These are phyloP conservation scores for Cercospora sp. DNA, from an alignment of 2,329 filamentous ascomycete species.

Conservation along the genomic window DNA sequence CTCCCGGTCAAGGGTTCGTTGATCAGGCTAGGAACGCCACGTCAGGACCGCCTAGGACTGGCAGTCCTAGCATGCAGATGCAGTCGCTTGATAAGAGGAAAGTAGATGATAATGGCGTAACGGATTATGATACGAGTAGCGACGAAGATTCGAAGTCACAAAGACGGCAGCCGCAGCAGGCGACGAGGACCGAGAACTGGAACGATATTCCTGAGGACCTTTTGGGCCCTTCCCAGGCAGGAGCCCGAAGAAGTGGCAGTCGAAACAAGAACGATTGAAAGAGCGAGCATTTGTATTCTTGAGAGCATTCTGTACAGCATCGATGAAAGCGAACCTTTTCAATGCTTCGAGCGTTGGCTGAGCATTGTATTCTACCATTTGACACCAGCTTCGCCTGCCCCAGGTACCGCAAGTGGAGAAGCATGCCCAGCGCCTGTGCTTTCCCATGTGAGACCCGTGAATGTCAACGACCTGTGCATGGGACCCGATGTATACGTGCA, in stretches of 20 bases:
- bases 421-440: not conserved
- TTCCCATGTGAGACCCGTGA: too few relatives aligned
- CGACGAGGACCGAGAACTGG: slow-evolving; percentile 43
- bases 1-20: slow-evolving; percentile 40
- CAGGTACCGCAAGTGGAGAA: not conserved
- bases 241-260: slow-evolving; percentile 34
- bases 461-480: too few relatives aligned
- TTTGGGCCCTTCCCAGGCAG: slow-evolving; percentile 32
- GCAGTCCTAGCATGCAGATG: slow-evolving; percentile 40
- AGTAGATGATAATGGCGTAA: slow-evolving; percentile 30
- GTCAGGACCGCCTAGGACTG: slow-evolving; percentile 7
- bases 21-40: slow-evolving; percentile 32
- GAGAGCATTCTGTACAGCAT: slow-evolving; percentile 68
- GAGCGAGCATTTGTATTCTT: not conserved
- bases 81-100: slow-evolving; percentile 43
- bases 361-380: not conserved
- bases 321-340: slow-evolving; percentile 51
- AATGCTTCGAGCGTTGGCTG: not conserved
- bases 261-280: slow-evolving; percentile 36
- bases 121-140: slow-evolving; percentile 36
- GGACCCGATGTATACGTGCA: too few relatives aligned
- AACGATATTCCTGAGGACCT: slow-evolving; percentile 53
- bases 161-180: slow-evolving; percentile 11
- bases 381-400: not conserved
- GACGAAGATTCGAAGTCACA: slow-evolving; percentile 28